Conservation (phyloP, 2,329 filamentous ascomycete species). For the Trichoderma brevicompactum region DNA sequence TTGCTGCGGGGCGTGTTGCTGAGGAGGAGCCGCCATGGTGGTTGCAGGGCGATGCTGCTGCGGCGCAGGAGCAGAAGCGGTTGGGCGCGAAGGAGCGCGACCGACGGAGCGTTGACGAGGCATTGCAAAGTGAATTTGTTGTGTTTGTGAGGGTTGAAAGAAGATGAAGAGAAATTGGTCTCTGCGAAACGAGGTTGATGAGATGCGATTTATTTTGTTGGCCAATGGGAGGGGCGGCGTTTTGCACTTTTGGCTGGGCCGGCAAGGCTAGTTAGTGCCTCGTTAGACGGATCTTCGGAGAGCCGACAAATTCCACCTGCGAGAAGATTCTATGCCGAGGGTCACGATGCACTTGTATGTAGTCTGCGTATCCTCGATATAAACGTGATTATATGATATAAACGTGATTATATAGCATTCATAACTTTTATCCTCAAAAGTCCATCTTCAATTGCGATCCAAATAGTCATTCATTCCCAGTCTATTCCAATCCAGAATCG, state of each 20-base stretch:
- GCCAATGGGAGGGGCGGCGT: slow-evolving; percentile 40
- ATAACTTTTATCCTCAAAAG: no score
- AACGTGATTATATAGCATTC: no score
- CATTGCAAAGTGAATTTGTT: slow-evolving; percentile 56
- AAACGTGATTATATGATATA: no score
- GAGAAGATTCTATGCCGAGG: background rate
- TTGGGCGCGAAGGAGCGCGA: slow-evolving; percentile 69
- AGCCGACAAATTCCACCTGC: background rate
- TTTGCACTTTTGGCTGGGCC: slow-evolving; percentile 33
- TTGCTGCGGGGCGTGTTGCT: slow-evolving; percentile 54
- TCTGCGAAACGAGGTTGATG: no score
- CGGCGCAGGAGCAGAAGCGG: slow-evolving; percentile 60
- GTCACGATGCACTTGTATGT: no score
- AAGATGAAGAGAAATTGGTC: slow-evolving; percentile 28
- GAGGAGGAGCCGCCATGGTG: slow-evolving; percentile 64
- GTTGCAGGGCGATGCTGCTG: slow-evolving; percentile 72
- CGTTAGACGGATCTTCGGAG: slow-evolving; percentile 33
- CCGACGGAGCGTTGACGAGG: slow-evolving; percentile 75
- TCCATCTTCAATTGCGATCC: no score
- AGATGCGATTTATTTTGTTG: background rate
- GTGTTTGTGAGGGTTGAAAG: slow-evolving; percentile 35
- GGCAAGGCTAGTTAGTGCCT: slow-evolving; percentile 33
- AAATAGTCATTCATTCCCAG: no score
- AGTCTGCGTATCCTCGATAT: no score
- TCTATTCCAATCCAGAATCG: no score